Percentiles rank a stretch among this genome's conserved stretches.
These are phyloP conservation scores for Micromonas commoda DNA, from an alignment of 139 green algal genomes.

Conservation along the genomic window DNA sequence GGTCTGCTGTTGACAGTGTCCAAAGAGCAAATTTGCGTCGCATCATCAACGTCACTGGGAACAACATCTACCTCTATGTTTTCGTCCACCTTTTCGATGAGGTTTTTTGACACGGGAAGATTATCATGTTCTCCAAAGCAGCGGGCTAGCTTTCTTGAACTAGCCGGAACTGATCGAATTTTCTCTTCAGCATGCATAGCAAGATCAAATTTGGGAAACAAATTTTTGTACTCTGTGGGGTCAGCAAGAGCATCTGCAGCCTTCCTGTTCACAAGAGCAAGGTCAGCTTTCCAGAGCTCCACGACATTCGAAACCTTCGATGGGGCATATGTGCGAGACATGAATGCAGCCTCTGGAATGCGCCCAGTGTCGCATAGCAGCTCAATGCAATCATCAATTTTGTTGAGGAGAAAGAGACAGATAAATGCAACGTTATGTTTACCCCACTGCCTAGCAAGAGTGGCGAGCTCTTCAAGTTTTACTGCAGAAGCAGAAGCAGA, in stretches of 20 bases:
- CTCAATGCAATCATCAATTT: slow-evolving; percentile 71
- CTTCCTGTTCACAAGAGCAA: slow-evolving; percentile 87
- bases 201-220: slow-evolving; percentile 86
- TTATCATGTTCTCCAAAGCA: neutral
- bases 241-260: slow-evolving; percentile 92
- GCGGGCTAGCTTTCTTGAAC: slow-evolving; percentile 4
- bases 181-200: slow-evolving; percentile 62
- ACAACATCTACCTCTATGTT: neutral
- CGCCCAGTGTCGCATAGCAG: slow-evolving; percentile 62
- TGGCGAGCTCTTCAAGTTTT: too few species aligned
- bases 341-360: slow-evolving; percentile 91
- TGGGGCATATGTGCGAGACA: slow-evolving; percentile 86
- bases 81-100: neutral
- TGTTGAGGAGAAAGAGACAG: slow-evolving; percentile 71
- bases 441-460: slow-evolving; percentile 41
- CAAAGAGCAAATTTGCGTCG: too few species aligned
- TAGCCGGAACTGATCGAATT: neutral
- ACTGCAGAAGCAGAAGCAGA: slow-evolving; percentile 42
- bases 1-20: too few species aligned
- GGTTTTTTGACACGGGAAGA: neutral
- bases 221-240: slow-evolving; percentile 87
- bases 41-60: neutral
- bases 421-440: slow-evolving; percentile 89
- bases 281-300: slow-evolving; percentile 79
- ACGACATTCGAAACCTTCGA: slow-evolving; percentile 63